Base-by-base conservation (phyloP, 2,329 filamentous ascomycete species). In the Arthrobotrys entomopaga region DNA sequence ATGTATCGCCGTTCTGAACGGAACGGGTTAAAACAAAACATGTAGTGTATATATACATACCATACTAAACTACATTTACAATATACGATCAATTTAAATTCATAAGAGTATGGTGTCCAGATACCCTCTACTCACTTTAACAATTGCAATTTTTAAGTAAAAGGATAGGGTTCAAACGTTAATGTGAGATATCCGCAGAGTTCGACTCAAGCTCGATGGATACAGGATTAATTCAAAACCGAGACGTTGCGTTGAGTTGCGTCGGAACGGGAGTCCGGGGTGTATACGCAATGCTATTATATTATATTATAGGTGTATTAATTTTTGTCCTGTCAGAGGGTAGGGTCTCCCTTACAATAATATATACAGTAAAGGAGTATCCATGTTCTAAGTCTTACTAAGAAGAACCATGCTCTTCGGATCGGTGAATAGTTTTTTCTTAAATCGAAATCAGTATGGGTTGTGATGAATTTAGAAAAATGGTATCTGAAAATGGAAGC, bases 201-300 rank as follows among this genome's bases (percentile, higher is more conserved):
- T n/a, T n/a, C n/a, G 3, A 19, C 10, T 57, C 38, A n/a, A n/a
- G n/a, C n/a, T n/a, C n/a, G n/a, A n/a, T n/a, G n/a, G n/a, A n/a
- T n/a, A n/a, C n/a, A n/a, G n/a, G 53, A 42, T 43, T 34, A 16
- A 42, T 57, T 43, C 53, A 43, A 11, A 16, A n/a, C 34, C 43
- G 34, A 43, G 34, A 57, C 29, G 53, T n/a, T n/a, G n/a, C n/a
- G n/a, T n/a, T n/a, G n/a, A n/a, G n/a, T n/a, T n/a, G n/a, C n/a
- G n/a, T 57, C 53, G 53, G 53, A 43, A 57, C 46, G 46, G 46
- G 46, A 50, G 19, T 20, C 46, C 5, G 13, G 46, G 46, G n/a
- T 19, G n/a, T 50, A 16, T 46, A n/a, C 42, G 16, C 42, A 46
- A 46, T 46, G n/a, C 1, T 46, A 46, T 5, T 46, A 34, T 3